Percentiles rank a stretch among this genome's conserved stretches.
Conservation (phyloP, 352 stramenopile species). For the Pythium periplocum region DNA sequence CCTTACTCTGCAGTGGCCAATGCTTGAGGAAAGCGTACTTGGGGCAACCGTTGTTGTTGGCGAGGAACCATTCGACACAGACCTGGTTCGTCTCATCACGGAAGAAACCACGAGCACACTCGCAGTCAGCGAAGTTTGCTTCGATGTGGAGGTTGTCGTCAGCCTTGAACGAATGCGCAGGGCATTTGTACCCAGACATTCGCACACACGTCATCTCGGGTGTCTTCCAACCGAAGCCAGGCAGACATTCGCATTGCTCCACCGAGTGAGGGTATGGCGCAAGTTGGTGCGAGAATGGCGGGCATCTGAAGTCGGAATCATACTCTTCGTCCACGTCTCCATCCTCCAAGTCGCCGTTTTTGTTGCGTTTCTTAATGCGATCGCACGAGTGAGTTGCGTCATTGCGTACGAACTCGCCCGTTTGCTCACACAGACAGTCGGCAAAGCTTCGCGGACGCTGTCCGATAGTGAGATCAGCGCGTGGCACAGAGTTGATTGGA, state of each 20-base stretch:
- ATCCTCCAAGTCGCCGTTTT: conserved; percentile 12
- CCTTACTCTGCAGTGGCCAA: conserved; percentile 72
- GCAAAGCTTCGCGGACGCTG: conserved; percentile 54
- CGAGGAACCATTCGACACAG: conserved; percentile 65
- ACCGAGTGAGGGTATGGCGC: conserved; percentile 54
- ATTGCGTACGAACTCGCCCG: conserved; percentile 41
- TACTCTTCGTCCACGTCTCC: conserved; percentile 3
- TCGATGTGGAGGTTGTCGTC: conserved; percentile 28
- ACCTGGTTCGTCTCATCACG: conserved; percentile 42
- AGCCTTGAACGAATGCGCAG: conserved; percentile 47
- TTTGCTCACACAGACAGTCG: conserved; percentile 64
- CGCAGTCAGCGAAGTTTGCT: conserved; percentile 55
- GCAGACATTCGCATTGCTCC: conserved; percentile 72
- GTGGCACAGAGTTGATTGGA: conserved; percentile 48
- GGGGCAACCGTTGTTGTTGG: conserved; percentile 63
- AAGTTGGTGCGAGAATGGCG: conserved; percentile 49
- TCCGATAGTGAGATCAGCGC: conserved; percentile 24
- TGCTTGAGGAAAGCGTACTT: conserved; percentile 50
- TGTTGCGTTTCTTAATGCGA: conserved; percentile 14
- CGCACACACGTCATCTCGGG: conserved; percentile 61
- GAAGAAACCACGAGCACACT: conserved; percentile 62
- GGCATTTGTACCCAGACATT: conserved; percentile 55
- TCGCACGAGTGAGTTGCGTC: conserved; percentile 53
- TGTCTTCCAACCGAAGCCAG: conserved; percentile 65
- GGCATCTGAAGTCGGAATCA: conserved; percentile 35